Evolutionary conservation across 2,329 filamentous ascomycete genomes (phyloP), one percentile per base, ranked within the genome.

Genomic region (Fulvia fulva): DNA sequence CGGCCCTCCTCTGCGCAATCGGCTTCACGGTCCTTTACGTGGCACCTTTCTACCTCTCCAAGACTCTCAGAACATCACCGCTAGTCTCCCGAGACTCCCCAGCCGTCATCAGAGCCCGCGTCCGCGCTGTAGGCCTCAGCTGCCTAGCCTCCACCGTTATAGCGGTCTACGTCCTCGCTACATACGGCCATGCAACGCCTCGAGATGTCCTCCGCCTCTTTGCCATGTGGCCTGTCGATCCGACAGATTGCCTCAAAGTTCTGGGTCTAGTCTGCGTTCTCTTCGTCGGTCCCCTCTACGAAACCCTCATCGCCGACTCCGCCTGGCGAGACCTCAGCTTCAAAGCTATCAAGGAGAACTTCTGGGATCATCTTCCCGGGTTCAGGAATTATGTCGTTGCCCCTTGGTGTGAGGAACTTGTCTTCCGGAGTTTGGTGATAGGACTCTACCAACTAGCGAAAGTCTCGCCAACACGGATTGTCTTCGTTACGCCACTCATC

Each of bases 341-440:
- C 46, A 75, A 85, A 30, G 46, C 54, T 1, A 80, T 84, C 44
- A 65, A 89, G 14, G 76, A 77, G n/a, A 81, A 83, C 55, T 75
- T 86, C 14, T 82, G 90, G 67, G 78, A 80, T 62, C 87, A 89
- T 64, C 94, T 88, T 88, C 87, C 88, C 55, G 86, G 85, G 34
- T 96, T 90, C 84, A 85, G 94, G 65, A 97, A 97, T 71, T 85
- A 88, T 70, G 82, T 97, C 61, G 90, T 90, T 43, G 91, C 94
- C 78, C 68, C 94, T 0, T 78, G 94, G 55, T 96, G 91, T 11
- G 94, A 99, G 77, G 94, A 99, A 75, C 79, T 96, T 60, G 88
- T 97, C 68, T 99, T 97, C 80, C 89, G 94, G 70, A 91, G 90
- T 3, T 85, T 91, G 65, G 87, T 92, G 53, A 82, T 97, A 41